Conservation (phyloP, 441 rosid species). For the Bocquillonia castaneifolia region DNA sequence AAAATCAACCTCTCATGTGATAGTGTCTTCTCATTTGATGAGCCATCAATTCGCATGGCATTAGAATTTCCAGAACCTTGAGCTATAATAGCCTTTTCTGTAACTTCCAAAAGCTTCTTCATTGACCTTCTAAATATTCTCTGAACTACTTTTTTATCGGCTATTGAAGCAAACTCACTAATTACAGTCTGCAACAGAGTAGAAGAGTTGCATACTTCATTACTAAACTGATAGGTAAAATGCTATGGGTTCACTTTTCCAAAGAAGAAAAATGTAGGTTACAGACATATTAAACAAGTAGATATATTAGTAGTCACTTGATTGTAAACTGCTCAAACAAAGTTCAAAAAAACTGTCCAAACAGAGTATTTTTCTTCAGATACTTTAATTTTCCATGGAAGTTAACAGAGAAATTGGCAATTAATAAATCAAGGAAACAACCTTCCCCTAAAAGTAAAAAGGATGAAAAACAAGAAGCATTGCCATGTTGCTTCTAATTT, state of each 20-base stretch:
- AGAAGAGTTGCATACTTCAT: constrained; percentile 18
- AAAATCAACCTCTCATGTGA: constrained; percentile 46
- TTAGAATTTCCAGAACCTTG: constrained; percentile 33
- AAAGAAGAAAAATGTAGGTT: background rate
- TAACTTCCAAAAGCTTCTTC: constrained; percentile 61
- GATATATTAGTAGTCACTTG: background rate
- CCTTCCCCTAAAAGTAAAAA: background rate
- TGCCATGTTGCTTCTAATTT: background rate
- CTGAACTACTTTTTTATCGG: constrained; percentile 52
- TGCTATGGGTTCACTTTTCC: background rate
- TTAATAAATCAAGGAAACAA: background rate
- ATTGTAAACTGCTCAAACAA: background rate
- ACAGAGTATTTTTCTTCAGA: background rate
- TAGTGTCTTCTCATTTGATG: constrained; percentile 37
- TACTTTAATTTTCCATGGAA: background rate
- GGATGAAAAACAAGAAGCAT: background rate
- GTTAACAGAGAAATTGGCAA: background rate
- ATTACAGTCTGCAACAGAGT: constrained; percentile 60
- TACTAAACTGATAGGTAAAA: background rate
- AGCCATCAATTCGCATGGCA: constrained; percentile 52
- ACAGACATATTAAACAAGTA: background rate
- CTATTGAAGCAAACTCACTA: constrained; percentile 69
- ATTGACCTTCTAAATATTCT: constrained; percentile 53
- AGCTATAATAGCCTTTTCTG: constrained; percentile 48
- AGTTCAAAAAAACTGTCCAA: too few species aligned